Conservation (phyloP, 2,329 filamentous ascomycete species). For the Remersonia thermophila region DNA sequence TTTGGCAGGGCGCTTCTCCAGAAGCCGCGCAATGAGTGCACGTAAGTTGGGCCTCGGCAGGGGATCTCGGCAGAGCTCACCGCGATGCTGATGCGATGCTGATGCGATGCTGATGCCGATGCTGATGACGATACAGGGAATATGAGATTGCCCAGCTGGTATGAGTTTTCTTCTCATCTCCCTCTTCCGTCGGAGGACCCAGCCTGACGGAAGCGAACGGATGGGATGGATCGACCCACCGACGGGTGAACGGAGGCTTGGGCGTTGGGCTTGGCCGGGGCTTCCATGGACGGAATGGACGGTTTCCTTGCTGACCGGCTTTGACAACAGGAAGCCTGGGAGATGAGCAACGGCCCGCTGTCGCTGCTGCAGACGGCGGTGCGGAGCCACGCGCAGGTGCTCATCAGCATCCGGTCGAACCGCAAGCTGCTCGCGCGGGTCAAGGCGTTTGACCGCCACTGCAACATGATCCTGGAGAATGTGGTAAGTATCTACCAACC, state of each 20-base stretch:
- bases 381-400: slow-evolving; percentile 84
- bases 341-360: slow-evolving; percentile 56
- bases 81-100: no score
- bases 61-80: no score
- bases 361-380: slow-evolving; percentile 96
- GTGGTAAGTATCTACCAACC: slow-evolving; percentile 19
- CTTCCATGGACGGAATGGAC: neutral
- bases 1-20: slow-evolving; percentile 15
- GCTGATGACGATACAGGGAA: slow-evolving; percentile 51
- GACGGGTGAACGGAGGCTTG: slow-evolving; percentile 15
- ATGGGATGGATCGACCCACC: no score
- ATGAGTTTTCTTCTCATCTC: slow-evolving; percentile 2
- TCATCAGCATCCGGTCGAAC: slow-evolving; percentile 97
- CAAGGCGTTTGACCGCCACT: slow-evolving; percentile 97
- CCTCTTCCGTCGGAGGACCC: slow-evolving; percentile 42
- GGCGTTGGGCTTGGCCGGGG: no score
- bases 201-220: no score
- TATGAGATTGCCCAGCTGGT: slow-evolving; percentile 67
- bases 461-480: slow-evolving; percentile 58
- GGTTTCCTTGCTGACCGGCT: slow-evolving; percentile 31
- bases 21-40: slow-evolving; percentile 18
- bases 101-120: no score
- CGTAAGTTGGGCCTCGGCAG: no score
- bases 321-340: slow-evolving; percentile 13
- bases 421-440: slow-evolving; percentile 93